Evolutionary conservation across 2,329 filamentous ascomycete species (phyloP).

Genomic region (Rugonectria rugulosa): DNA sequence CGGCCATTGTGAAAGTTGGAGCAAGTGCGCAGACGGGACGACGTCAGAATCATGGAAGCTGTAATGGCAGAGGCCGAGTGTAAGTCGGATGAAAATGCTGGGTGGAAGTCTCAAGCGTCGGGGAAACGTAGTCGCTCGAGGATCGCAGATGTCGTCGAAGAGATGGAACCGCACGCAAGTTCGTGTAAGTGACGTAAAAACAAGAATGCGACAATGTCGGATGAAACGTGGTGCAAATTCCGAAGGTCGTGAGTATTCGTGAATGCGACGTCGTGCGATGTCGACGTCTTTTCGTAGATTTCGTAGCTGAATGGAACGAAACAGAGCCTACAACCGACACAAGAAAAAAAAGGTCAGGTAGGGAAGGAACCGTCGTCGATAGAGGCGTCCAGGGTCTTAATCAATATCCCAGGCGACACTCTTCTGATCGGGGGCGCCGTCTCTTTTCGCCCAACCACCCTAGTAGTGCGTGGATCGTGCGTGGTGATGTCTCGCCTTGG

Average conservation of each 20-base stretch:
- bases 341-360: slow-evolving; percentile 17
- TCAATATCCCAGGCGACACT: slow-evolving; percentile 25
- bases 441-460: slow-evolving; percentile 31
- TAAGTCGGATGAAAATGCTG: slow-evolving; percentile 20
- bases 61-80: slow-evolving; percentile 26
- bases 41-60: slow-evolving; percentile 63
- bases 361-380: slow-evolving; percentile 24
- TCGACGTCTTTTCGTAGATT: slow-evolving; percentile 4
- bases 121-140: slow-evolving; percentile 14
- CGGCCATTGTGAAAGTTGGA: slow-evolving; percentile 62
- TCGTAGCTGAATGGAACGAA: not conserved
- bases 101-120: slow-evolving; percentile 21
- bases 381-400: slow-evolving; percentile 27
- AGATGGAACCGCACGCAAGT: slow-evolving; percentile 3
- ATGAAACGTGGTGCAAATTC: slow-evolving; percentile 15
- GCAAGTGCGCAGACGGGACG: slow-evolving; percentile 51
- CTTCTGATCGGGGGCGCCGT: slow-evolving; percentile 20
- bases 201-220: slow-evolving; percentile 7
- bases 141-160: slow-evolving; percentile 17
- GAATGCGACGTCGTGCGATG: slow-evolving; percentile 28
- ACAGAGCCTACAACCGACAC: slow-evolving; percentile 2
- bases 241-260: slow-evolving; percentile 21
- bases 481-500: slow-evolving; percentile 15
- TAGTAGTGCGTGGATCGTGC: slow-evolving; percentile 26
- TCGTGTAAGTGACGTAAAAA: slow-evolving; percentile 28